Evolutionary conservation across 192 early-diverging fungal genomes (phyloP), one percentile per base, ranked within the genome.

Genomic region (Entomortierella beljakovae): DNA sequence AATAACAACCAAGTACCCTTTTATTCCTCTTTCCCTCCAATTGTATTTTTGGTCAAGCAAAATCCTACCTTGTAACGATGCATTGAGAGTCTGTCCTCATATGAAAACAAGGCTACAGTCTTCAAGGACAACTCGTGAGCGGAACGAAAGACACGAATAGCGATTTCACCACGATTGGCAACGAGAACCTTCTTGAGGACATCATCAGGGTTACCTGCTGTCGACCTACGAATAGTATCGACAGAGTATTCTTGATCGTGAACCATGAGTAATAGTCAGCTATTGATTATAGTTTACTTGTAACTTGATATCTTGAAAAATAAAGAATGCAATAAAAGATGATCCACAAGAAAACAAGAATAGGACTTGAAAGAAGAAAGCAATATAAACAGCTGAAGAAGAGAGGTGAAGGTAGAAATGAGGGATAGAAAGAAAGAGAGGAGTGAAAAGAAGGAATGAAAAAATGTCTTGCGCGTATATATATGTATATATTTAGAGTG

Each of bases 61-160:
- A n/a, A n/a, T n/a, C n/a, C n/a, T 87, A 91, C 89, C 92, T 95
- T 95, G 86, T 96, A 95, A 31, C 95, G 90, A 83, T 97, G 96
- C 94, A 96, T 96, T 16, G 87, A 88, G 48, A 97, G 87, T 61
- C 95, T 83, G 85, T 98, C 97, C 81, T 97, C 96, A 80, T 95
- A 87, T 5, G 94, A 93, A 82, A 93, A 99, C 61, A 97, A 85
- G 33, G 93, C 93, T 13, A 98, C 90, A 52, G 96, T 92, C 69
- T 88, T 89, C 88, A 98, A 89, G 60, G 96, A 92, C 33, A 98
- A 86, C 85, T 97, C 94, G 80, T 96, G 94, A 1, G 94, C 95
- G 9, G 96, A 94, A 61, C 96, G 91, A 81, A 98, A 94, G 76
- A 99, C 88, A 43, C 97, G 90, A 81, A 97, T 94, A 40, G 97